phyloP scores from a whole-genome alignment of 2,329 filamentous ascomycete genomes.

The Chaetomium olivaceum region DNA sequence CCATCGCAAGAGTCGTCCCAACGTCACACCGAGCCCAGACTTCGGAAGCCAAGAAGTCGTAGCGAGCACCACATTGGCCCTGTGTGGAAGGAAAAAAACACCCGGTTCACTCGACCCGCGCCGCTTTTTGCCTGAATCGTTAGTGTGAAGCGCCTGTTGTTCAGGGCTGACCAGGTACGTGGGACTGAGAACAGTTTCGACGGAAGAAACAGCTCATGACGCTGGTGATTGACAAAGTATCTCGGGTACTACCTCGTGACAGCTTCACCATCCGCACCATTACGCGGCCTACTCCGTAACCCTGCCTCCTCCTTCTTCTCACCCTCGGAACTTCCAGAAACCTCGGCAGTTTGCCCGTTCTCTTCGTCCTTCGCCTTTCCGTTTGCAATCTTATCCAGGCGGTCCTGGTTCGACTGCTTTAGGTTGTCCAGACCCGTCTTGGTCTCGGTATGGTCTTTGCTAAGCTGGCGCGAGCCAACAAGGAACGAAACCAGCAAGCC shows the following conservation, averaged over 20 bases:
- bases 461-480: slow-evolving; percentile 52
- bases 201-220: background rate
- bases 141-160: slow-evolving; percentile 12
- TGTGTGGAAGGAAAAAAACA: background rate
- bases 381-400: slow-evolving; percentile 23
- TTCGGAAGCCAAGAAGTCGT: slow-evolving; percentile 12
- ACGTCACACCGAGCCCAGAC: background rate
- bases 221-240: background rate
- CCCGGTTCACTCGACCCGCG: background rate
- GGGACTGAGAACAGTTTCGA: background rate
- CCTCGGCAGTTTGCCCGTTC: slow-evolving; percentile 1
- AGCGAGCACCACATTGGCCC: background rate
- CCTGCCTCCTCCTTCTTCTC: slow-evolving; percentile 7
- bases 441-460: slow-evolving; percentile 57
- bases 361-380: slow-evolving; percentile 16
- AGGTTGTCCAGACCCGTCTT: slow-evolving; percentile 56
- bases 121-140: slow-evolving; percentile 25
- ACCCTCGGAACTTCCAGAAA: background rate
- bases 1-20: background rate
- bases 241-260: background rate
- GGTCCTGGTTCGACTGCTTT: slow-evolving; percentile 34
- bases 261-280: background rate
- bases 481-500: slow-evolving; percentile 51
- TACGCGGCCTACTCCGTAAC: background rate
- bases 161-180: background rate